Evolutionary conservation across 768 basidiomycete species (phyloP), one percentile per base, ranked within the genome.

Genomic region (Coprinopsis sp.): DNA sequence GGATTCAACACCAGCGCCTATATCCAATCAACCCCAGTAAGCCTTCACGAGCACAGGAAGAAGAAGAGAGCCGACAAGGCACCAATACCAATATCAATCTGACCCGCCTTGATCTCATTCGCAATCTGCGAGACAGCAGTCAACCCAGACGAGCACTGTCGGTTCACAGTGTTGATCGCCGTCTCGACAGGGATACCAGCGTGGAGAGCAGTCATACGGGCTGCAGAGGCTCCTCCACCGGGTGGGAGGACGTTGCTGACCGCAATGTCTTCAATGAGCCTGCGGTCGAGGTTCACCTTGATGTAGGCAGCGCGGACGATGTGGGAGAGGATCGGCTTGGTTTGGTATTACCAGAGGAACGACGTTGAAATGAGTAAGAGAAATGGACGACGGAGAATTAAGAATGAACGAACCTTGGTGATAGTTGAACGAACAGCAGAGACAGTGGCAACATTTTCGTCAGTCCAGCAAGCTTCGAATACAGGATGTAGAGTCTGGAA

Each of bases 61-160:
- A 31, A 31, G 41, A 36, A 16, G 19, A 24, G 42, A 25, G 29
- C 10, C 34, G 10, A 19, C 16, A 13, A 65, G 80, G 51, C 58
- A 84, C 90, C 91, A 44, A 95, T 88, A 33, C 92, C 92, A 54
- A 94, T 82, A 58, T 90, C 83, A 52, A 94, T 94, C 68, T 91
- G 84, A 1, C 90, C 87, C 2, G 76, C 62, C 14, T 66, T 61
- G 57, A 96, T 94, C 60, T 84, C 73, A 60, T 85, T 87, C 24
- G 91, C 88, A 53, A 95, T 85, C 60, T 83, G 80, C 63, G 79
- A 81, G 56, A 94, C 77, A 7, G 88, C 86, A 22, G 86, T 82
- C 34, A 96, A 72, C 31, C 92, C 91, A 29, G 83, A 87, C 1
- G 90, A 91, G 67, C 93, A 95, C 65, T 94, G 91, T 24, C 93